Percentiles rank a stretch among this genome's conserved stretches.
phyloP scores from a whole-genome alignment of 352 stramenopile species.

The Globisporangium heterothallicum region DNA sequence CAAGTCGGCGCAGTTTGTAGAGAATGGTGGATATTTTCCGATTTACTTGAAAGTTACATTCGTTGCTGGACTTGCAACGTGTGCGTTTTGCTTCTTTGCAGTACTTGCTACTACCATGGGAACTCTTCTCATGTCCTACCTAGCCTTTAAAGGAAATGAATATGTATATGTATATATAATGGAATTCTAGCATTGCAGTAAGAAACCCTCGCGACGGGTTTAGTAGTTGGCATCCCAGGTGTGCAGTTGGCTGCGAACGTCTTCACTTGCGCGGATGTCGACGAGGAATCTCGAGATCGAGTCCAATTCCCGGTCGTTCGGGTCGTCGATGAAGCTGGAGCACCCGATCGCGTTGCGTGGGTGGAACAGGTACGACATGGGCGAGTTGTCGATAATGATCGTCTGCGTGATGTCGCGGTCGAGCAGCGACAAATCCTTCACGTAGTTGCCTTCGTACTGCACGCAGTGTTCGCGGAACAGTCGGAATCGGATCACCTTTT shows the following conservation, averaged over 20 bases:
- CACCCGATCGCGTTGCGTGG: conserved; percentile 81
- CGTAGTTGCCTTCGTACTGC: conserved; percentile 94
- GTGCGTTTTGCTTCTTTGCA: no score
- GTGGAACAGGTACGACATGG: conserved; percentile 98
- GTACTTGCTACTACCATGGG: no score
- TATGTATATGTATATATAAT: not conserved
- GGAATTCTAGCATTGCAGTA: no score
- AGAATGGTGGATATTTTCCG: no score
- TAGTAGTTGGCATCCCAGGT: conserved; percentile 68
- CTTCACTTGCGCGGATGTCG: conserved; percentile 40
- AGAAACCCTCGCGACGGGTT: no score
- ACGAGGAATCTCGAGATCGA: conserved; percentile 70
- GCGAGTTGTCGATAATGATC: conserved; percentile 99
- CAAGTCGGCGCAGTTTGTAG: no score
- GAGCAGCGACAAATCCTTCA: conserved; percentile 96
- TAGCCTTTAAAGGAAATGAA: no score
- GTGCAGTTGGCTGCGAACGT: conserved; percentile 69
- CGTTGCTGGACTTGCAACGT: no score
- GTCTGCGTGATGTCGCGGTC: conserved; percentile 90
- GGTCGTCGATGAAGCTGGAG: conserved; percentile 90
- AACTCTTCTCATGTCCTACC: no score
- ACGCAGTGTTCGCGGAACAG: conserved; percentile 95
- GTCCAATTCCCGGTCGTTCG: conserved; percentile 85
- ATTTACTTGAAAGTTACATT: no score
- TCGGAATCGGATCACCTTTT: conserved; percentile 85